Percentiles rank a stretch among this genome's conserved stretches.
These are phyloP conservation scores for Lomentospora prolificans DNA, from an alignment of 2,329 filamentous ascomycete genomes.

Conservation along the genomic window DNA sequence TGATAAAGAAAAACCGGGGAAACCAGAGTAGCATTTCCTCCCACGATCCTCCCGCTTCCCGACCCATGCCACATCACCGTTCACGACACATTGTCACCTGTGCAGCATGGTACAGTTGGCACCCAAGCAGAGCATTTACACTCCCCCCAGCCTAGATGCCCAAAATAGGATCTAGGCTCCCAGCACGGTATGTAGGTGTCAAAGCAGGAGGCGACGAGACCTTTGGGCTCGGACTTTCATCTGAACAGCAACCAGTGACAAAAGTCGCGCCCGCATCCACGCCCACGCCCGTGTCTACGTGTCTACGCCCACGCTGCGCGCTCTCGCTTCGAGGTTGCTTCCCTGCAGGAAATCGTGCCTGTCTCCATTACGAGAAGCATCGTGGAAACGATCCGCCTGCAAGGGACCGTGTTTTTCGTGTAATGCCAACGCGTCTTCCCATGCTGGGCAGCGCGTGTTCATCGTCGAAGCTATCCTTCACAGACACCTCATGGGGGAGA, in stretches of 20 bases:
- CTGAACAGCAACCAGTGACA: neutral
- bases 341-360: neutral
- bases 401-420: neutral
- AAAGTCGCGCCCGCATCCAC: too few species aligned
- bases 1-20: neutral
- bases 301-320: too few species aligned
- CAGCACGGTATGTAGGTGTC: too few species aligned
- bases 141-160: neutral
- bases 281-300: too few species aligned
- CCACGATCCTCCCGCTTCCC: neutral
- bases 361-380: neutral
- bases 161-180: neutral
- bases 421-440: neutral
- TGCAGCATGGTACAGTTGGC: neutral
- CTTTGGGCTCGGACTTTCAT: too few species aligned
- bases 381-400: constrained; percentile 1
- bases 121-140: neutral
- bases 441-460: neutral
- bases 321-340: neutral
- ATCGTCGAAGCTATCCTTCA: neutral
- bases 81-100: neutral
- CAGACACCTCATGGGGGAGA: neutral
- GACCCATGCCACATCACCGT: neutral
- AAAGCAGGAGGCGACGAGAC: too few species aligned
- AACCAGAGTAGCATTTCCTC: neutral